Evolutionary conservation across 192 early-diverging fungal species (phyloP), one percentile per base, ranked within the genome.

Genomic region (Phlyctochytrium arcticum): DNA sequence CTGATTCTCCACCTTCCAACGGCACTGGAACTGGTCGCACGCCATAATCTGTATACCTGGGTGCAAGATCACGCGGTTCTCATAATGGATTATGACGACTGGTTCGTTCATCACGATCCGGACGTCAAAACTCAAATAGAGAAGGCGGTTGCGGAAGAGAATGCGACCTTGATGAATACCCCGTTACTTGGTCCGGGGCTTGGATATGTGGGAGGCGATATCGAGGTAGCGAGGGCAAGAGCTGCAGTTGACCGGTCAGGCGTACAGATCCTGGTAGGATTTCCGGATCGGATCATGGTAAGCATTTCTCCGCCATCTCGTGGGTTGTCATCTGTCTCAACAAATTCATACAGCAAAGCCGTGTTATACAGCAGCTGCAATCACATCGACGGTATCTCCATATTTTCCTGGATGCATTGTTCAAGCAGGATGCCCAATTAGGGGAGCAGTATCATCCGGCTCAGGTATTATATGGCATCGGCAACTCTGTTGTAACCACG

Each of bases 371-470:
- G 19, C 87, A 92, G 67, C 81, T 99, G 36, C 68, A 73, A 15
- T 32, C 31, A 3, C 62, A 79, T 31, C 78, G 78, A 3, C 67
- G 84, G 54, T 90, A 82, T 35, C 68, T 98, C 27, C 90, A 95
- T 58, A 83, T 92, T 6, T 99, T 96, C 75, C 70, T 99, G 65
- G 94, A 99, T 71, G 89, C 93, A 2, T 76, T 97, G n/a, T 93
- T 90, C 60, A 47, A 77, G 3, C 71, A 75, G 26, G 90, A 93
- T 67, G 71, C 57, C 32, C 57, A 54, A 3, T 73, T 74, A 49
- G 65, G 62, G 1, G 35, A 59, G 1, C 67, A 51, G 15, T 81
- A 50, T 33, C 80, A 85, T 60, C 36, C 61, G 10, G 15, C 73
- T 35, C 77, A 80, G 64, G 65, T 76, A 36, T 36, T 19, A 71